Conservation (phyloP, 2,329 filamentous ascomycete species). For the Aureobasidium sp. region DNA sequence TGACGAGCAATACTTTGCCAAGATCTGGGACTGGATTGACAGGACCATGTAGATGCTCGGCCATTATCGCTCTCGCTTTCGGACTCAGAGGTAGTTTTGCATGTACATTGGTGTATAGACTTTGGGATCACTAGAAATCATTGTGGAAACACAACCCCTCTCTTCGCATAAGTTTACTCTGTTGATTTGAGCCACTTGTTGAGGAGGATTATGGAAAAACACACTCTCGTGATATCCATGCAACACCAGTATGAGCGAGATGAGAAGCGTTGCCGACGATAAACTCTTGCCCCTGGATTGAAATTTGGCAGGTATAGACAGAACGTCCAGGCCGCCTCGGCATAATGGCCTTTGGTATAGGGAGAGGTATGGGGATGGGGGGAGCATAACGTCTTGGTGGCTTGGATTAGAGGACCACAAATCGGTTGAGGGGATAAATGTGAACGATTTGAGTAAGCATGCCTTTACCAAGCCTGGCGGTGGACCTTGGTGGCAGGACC, state of each 20-base stretch:
- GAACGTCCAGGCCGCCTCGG: constrained; percentile 8
- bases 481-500: neutral
- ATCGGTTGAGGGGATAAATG: neutral
- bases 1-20: constrained; percentile 37
- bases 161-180: constrained; percentile 10
- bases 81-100: neutral
- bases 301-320: constrained; percentile 9
- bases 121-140: neutral
- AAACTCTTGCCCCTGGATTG: constrained; percentile 14
- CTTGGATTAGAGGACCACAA: neutral
- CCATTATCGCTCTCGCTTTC: neutral
- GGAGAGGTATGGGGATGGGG: constrained; percentile 6
- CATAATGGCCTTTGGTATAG: neutral
- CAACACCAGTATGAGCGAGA: constrained; percentile 11
- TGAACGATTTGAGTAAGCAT: neutral
- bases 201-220: constrained; percentile 3
- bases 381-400: constrained; percentile 1
- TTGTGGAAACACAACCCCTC: neutral
- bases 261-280: constrained; percentile 12
- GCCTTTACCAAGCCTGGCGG: neutral
- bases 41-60: constrained; percentile 21
- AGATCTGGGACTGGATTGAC: constrained; percentile 38
- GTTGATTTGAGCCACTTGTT: neutral
- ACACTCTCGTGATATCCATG: constrained; percentile 11
- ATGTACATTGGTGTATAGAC: neutral